Percentiles rank a stretch among this genome's conserved stretches.
These are phyloP conservation scores for Yarrowia osloensis DNA, from an alignment of 805 yeast genomes.

Conservation along the genomic window DNA sequence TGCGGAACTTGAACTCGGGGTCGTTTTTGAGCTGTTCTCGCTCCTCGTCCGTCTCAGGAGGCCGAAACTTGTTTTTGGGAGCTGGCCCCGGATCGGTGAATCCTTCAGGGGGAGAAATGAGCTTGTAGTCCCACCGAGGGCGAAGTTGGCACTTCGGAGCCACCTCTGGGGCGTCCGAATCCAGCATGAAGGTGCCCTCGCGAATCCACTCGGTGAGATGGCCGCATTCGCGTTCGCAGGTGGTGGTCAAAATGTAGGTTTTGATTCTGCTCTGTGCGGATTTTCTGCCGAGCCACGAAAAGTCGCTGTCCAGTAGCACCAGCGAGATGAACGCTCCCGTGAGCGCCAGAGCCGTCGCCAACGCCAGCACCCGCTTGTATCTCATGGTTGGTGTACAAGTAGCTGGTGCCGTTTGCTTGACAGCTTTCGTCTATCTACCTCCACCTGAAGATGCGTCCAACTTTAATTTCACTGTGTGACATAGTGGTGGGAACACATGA, in stretches of 20 bases:
- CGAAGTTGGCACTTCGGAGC: not conserved
- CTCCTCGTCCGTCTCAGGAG: constrained; percentile 1
- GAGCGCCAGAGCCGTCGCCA: not conserved
- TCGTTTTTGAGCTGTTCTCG: not conserved
- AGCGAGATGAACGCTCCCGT: not conserved
- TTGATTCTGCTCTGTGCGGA: not conserved
- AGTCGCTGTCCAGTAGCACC: not conserved
- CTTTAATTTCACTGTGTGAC: too few species aligned
- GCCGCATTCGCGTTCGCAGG: not conserved
- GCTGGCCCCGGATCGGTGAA: not conserved
- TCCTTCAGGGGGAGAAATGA: not conserved
- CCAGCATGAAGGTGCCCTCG: constrained; percentile 23
- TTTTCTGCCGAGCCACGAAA: not conserved
- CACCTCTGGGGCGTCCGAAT: not conserved
- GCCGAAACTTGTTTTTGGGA: not conserved
- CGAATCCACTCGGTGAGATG: constrained; percentile 1
- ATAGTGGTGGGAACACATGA: too few species aligned
- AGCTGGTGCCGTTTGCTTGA: too few species aligned
- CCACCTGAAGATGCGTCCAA: not conserved
- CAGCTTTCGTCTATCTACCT: too few species aligned
- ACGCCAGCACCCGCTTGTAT: constrained; percentile 14
- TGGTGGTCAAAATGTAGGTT: constrained; percentile 15
- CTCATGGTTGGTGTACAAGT: not conserved
- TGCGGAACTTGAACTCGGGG: constrained; percentile 19
- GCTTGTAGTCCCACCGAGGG: not conserved